These are phyloP conservation scores for Amylostereum chailletii DNA, from an alignment of 1,284 basidiomycete species.

Conservation along the genomic window DNA sequence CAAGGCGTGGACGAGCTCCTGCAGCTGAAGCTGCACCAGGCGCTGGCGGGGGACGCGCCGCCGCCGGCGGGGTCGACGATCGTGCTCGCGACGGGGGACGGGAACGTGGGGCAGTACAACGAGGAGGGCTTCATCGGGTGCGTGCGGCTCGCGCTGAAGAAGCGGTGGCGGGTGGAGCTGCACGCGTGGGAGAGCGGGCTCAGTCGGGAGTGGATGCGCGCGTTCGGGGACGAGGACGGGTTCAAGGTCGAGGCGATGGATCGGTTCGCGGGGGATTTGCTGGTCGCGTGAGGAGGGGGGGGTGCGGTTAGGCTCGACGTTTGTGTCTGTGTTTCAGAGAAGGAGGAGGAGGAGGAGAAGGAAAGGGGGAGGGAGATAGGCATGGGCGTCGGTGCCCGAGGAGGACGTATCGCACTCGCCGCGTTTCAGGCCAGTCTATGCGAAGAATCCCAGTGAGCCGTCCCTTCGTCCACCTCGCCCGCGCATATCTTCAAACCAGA, in stretches of 20 bases:
- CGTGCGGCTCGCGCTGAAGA: conserved; percentile 71
- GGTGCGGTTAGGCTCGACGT: neutral
- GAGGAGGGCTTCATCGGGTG: conserved; percentile 83
- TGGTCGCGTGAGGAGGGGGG: conserved; percentile 17
- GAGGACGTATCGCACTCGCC: too few species aligned
- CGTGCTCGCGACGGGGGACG: conserved; percentile 84
- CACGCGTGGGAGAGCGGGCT: conserved; percentile 79
- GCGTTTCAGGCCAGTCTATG: too few species aligned
- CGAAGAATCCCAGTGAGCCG: too few species aligned
- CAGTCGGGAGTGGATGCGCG: conserved; percentile 61
- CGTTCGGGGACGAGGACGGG: conserved; percentile 31
- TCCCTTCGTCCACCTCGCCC: too few species aligned
- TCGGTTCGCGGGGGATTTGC: conserved; percentile 21
- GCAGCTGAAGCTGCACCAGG: conserved; percentile 81
- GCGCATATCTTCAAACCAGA: too few species aligned
- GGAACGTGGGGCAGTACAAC: conserved; percentile 81
- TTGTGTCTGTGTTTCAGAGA: too few species aligned
- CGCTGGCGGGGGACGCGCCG: conserved; percentile 58
- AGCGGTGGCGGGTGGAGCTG: conserved; percentile 83
- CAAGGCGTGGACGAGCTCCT: conserved; percentile 86
- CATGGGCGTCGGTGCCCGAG: too few species aligned
- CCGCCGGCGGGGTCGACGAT: conserved; percentile 62
- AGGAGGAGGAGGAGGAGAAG: too few species aligned
- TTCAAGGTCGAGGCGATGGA: conserved; percentile 24
- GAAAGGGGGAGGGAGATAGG: too few species aligned